These are phyloP conservation scores for Mycena belliarum DNA, from an alignment of 768 basidiomycete genomes.

Conservation along the genomic window DNA sequence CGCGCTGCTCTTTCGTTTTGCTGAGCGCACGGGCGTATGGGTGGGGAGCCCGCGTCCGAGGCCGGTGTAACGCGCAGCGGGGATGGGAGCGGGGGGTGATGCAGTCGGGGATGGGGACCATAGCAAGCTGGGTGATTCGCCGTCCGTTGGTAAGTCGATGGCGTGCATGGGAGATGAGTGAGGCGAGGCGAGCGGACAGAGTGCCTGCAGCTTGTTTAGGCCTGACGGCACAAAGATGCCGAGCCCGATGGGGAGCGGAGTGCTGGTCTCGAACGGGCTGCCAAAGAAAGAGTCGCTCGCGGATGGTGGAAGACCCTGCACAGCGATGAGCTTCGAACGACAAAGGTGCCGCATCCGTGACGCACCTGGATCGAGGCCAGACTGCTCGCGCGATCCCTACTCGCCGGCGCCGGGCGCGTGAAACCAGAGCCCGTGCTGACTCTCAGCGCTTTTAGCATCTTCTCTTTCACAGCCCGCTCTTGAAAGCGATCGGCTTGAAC, in stretches of 20 bases:
- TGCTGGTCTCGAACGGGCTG: not conserved
- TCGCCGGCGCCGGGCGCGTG: not conserved
- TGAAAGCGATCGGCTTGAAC: slow-evolving; percentile 4
- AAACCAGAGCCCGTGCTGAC: slow-evolving; percentile 7
- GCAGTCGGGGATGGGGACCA: not conserved
- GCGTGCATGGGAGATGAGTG: slow-evolving; percentile 1
- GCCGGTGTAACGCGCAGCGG: not conserved
- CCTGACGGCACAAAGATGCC: slow-evolving; percentile 3
- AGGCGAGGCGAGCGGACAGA: slow-evolving; percentile 7
- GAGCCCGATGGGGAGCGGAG: not conserved
- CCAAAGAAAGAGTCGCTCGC: slow-evolving; percentile 10
- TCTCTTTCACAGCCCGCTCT: slow-evolving; percentile 2
- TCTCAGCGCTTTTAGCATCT: slow-evolving; percentile 10
- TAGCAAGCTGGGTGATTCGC: not conserved
- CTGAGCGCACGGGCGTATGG: not conserved
- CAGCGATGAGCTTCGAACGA: not conserved
- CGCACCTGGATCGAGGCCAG: slow-evolving; percentile 1
- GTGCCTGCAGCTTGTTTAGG: not conserved
- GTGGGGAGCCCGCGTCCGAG: slow-evolving; percentile 5
- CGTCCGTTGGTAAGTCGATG: not conserved
- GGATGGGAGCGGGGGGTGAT: not conserved
- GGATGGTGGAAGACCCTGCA: slow-evolving; percentile 9
- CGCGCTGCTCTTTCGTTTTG: not conserved
- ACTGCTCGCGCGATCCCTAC: not conserved
- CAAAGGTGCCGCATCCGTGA: no score